A percentile compares a stretch with the other conserved stretches of the same genome.
Conservation (phyloP, 371 early-diverging fungal species). For the Rhizopus stolonifer region DNA sequence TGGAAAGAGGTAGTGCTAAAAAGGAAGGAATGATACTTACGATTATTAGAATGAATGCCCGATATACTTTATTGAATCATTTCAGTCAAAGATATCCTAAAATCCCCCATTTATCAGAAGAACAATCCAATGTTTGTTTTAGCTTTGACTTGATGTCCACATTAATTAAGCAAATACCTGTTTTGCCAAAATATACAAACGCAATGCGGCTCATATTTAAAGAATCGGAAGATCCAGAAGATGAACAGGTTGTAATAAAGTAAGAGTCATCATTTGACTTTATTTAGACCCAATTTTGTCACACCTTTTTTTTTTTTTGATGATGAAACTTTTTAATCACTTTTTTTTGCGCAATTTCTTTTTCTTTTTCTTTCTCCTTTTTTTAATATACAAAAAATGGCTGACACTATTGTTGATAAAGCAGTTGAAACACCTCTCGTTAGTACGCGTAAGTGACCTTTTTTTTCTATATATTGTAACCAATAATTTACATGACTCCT, state of each 20-base stretch:
- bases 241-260: slow-evolving; percentile 3
- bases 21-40: slow-evolving; percentile 8
- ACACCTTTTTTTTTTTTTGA: neutral
- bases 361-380: slow-evolving; percentile 3
- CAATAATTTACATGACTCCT: neutral
- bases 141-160: slow-evolving; percentile 86
- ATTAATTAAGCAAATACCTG: slow-evolving; percentile 55
- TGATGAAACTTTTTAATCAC: slow-evolving; percentile 12
- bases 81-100: slow-evolving; percentile 97
- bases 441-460: no score
- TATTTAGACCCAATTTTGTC: no score
- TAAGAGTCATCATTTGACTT: no score
- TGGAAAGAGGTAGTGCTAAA: slow-evolving; percentile 67
- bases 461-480: neutral
- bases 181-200: slow-evolving; percentile 59
- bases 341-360: neutral
- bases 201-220: slow-evolving; percentile 58
- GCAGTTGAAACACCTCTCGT: no score
- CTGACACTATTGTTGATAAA: neutral
- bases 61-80: slow-evolving; percentile 90
- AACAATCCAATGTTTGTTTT: slow-evolving; percentile 60
- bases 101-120: slow-evolving; percentile 60
- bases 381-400: neutral
- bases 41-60: slow-evolving; percentile 72
- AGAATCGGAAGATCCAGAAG: slow-evolving; percentile 50